These are phyloP conservation scores for Ogataea neopini DNA, from an alignment of 805 yeast species.

Conservation along the genomic window DNA sequence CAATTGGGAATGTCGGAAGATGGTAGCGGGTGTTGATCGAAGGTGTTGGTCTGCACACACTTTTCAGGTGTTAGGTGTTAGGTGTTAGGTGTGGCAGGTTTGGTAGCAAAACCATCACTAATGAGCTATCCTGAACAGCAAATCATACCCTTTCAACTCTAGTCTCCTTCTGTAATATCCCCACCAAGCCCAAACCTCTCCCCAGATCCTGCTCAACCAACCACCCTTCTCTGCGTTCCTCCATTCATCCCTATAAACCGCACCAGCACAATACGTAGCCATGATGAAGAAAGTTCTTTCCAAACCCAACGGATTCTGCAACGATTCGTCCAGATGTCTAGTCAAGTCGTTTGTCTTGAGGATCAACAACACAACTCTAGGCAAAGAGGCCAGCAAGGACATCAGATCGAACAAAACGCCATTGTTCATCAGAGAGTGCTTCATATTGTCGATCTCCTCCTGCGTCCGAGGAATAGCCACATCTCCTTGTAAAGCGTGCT, in stretches of 20 bases:
- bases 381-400: slow-evolving; percentile 75
- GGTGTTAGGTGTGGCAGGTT: no score
- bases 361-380: slow-evolving; percentile 80
- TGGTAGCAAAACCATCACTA: not conserved
- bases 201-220: slow-evolving; percentile 25
- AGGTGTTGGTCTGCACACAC: no score
- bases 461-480: slow-evolving; percentile 53
- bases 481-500: slow-evolving; percentile 68
- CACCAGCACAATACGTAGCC: slow-evolving; percentile 85
- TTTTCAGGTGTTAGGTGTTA: no score
- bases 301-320: slow-evolving; percentile 81
- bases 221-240: not conserved
- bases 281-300: slow-evolving; percentile 85
- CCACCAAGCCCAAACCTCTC: slow-evolving; percentile 34
- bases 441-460: slow-evolving; percentile 70
- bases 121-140: slow-evolving; percentile 21
- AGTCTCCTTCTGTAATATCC: slow-evolving; percentile 33
- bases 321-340: slow-evolving; percentile 80
- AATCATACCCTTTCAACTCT: slow-evolving; percentile 38
- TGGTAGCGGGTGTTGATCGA: no score
- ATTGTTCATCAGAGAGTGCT: slow-evolving; percentile 56
- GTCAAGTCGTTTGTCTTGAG: slow-evolving; percentile 94
- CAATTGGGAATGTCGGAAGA: no score
- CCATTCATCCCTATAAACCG: slow-evolving; percentile 67
- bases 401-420: slow-evolving; percentile 74